Evolutionary conservation across 352 stramenopile genomes (phyloP), one percentile per base, ranked within the genome.

Genomic region (Globisporangium mamillatum): DNA sequence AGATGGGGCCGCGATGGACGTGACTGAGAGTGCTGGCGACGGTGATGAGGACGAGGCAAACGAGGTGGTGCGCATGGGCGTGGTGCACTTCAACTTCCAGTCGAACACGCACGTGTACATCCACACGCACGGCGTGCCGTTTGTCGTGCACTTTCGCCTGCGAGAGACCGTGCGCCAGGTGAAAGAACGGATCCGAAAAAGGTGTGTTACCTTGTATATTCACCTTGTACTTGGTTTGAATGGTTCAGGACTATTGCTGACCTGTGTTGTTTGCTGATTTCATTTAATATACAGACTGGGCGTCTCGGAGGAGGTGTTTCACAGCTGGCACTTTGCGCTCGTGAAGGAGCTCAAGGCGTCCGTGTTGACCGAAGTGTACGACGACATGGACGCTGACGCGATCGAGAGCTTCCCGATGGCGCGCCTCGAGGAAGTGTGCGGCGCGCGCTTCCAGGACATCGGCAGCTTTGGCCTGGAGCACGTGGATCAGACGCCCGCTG

Each of bases 271-370:
- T 61, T 59, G 1, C 46, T 50, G 41, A 9, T 20, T 18, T n/a
- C 12, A 20, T 52, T 20, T 24, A 12, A 24, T 52, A 4, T 24
- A 9, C 18, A 96, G 89, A 36, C 82, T 96, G 54, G 77, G 84
- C 3, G 81, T 93, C n/a, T 77, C 78, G 14, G 74, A 74, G 14
- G 86, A 93, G 24, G 69, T 84, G 41, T 93, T 96, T 48, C 67
- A 68, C 20, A 77, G 81, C 25, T 96, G 89, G 89, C 81, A 88
- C 25, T 77, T 96, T 18, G 76, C 87, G 4, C 67, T 92, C 29
- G 78, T 96, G 25, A 91, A 92, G 56, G 84, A 96, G 27, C 78
- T 86, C 27, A 91, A 92, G 63, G 86, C 84, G 10, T 89, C 84
- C 32, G 77, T 77, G 14, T 18, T 91, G 60, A 67, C 69, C 41